These are phyloP conservation scores for Gymnopilus dilepis DNA, from an alignment of 768 basidiomycete genomes.

Conservation along the genomic window DNA sequence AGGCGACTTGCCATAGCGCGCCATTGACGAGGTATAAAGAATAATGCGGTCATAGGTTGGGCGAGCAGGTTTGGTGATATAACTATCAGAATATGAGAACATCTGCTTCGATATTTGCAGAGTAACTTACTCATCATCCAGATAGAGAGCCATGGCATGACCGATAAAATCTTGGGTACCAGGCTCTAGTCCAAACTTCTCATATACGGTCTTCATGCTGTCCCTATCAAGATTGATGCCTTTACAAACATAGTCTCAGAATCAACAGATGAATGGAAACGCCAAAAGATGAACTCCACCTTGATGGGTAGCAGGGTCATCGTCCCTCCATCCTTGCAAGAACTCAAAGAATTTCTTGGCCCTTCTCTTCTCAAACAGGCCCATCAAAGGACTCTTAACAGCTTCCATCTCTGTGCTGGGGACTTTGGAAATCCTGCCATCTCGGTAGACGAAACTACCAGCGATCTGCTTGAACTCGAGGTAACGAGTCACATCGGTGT, in stretches of 20 bases:
- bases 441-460: slow-evolving; percentile 96
- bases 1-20: slow-evolving; percentile 98
- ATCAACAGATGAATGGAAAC: background rate
- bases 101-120: slow-evolving; percentile 2
- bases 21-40: slow-evolving; percentile 98
- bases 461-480: slow-evolving; percentile 99
- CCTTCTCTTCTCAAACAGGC: slow-evolving; percentile 97
- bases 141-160: slow-evolving; percentile 98
- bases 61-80: slow-evolving; percentile 91
- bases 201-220: slow-evolving; percentile 93
- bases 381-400: slow-evolving; percentile 94
- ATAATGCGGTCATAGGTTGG: slow-evolving; percentile 93
- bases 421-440: slow-evolving; percentile 96
- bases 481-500: slow-evolving; percentile 98
- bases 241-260: slow-evolving; percentile 32
- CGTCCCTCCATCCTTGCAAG: slow-evolving; percentile 93
- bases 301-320: slow-evolving; percentile 95
- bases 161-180: slow-evolving; percentile 99
- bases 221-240: slow-evolving; percentile 89
- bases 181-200: slow-evolving; percentile 95
- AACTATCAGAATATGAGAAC: slow-evolving; percentile 54
- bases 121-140: slow-evolving; percentile 89
- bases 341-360: slow-evolving; percentile 99
- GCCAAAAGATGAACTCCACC: slow-evolving; percentile 47
- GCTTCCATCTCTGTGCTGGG: slow-evolving; percentile 98